These are phyloP conservation scores for Excoecaria agallocha DNA, from an alignment of 345 rosid species.

Conservation along the genomic window DNA sequence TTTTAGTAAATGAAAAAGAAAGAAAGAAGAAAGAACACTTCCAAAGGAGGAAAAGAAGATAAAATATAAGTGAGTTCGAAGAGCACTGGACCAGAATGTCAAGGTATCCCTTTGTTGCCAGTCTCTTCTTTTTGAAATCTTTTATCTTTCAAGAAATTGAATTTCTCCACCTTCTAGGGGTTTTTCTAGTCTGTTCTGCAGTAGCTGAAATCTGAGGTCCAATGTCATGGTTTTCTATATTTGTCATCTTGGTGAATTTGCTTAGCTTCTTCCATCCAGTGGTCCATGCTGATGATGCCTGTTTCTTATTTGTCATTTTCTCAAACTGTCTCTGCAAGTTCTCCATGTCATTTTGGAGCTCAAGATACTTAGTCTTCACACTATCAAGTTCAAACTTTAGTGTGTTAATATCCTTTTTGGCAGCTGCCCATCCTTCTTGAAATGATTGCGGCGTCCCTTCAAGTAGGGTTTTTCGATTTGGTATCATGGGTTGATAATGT, in stretches of 20 bases:
- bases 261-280: conserved; percentile 94
- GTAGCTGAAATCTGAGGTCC: conserved; percentile 48
- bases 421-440: conserved; percentile 94
- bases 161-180: conserved; percentile 95
- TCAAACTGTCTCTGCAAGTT: conserved; percentile 79
- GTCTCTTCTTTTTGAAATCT: not conserved
- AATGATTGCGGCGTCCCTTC: conserved; percentile 90
- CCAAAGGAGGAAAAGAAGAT: not conserved
- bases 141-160: conserved; percentile 59
- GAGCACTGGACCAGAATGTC: conserved; percentile 6
- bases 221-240: conserved; percentile 53
- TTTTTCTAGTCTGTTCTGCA: conserved; percentile 55
- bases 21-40: not conserved
- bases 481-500: conserved; percentile 66
- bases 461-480: conserved; percentile 76
- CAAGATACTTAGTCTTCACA: conserved; percentile 75
- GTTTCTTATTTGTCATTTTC: conserved; percentile 67
- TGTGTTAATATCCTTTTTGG: conserved; percentile 88
- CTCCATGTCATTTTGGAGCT: conserved; percentile 89
- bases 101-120: not conserved
- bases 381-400: conserved; percentile 87
- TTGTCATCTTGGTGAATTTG: conserved; percentile 66
- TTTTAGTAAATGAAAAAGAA: not conserved
- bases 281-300: conserved; percentile 68
- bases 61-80: not conserved